phyloP scores from a whole-genome alignment of 2,329 filamentous ascomycete genomes.

The Pseudocercospora crystallina region DNA sequence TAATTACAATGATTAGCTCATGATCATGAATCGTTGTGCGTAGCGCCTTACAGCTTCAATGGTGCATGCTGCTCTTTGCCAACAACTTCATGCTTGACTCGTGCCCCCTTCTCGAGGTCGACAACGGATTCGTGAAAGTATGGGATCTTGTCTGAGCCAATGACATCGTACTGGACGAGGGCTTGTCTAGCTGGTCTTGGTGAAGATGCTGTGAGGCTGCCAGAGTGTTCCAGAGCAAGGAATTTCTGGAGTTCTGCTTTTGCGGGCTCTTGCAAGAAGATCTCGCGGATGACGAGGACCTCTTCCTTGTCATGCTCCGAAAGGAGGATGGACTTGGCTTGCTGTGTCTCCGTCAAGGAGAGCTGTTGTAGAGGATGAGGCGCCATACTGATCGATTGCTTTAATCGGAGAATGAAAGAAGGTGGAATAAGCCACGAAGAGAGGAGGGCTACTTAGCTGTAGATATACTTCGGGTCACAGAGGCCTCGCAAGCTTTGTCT shows the following conservation, averaged over 20 bases:
- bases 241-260: slow-evolving; percentile 31
- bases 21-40: background rate
- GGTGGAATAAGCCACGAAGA: background rate
- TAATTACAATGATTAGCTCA: slow-evolving; percentile 28
- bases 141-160: slow-evolving; percentile 51
- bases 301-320: slow-evolving; percentile 24
- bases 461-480: background rate
- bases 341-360: slow-evolving; percentile 24
- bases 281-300: slow-evolving; percentile 29
- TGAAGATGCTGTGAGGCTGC: slow-evolving; percentile 21
- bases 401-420: background rate
- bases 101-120: slow-evolving; percentile 25
- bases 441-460: background rate
- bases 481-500: background rate
- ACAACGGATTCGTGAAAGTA: slow-evolving; percentile 55
- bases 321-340: slow-evolving; percentile 26
- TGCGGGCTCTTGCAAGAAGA: slow-evolving; percentile 33
- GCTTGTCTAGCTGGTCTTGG: slow-evolving; percentile 46
- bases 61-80: slow-evolving; percentile 31
- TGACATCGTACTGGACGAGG: slow-evolving; percentile 58
- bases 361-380: slow-evolving; percentile 24
- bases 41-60: slow-evolving; percentile 26
- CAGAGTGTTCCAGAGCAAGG: slow-evolving; percentile 31
- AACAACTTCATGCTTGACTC: slow-evolving; percentile 32
- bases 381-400: slow-evolving; percentile 5